Evolutionary conservation across 148 eudicot species (phyloP).

Genomic region (Camellia granthamiana): DNA sequence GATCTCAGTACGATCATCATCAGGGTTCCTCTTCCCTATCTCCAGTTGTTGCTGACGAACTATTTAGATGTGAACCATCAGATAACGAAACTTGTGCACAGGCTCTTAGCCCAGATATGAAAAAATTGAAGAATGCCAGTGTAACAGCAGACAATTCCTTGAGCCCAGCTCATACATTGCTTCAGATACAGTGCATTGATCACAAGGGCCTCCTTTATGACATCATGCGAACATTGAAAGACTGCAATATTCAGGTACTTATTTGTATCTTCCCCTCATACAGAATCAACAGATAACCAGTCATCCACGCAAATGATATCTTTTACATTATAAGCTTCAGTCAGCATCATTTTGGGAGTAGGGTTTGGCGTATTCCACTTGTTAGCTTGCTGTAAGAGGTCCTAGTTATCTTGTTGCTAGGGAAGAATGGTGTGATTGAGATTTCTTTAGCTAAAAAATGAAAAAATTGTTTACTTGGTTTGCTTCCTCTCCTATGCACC

Average conservation of each 20-base stretch:
- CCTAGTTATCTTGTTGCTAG: background rate
- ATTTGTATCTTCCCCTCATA: slow-evolving; percentile 14
- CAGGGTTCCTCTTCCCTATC: slow-evolving; percentile 57
- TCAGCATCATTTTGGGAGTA: background rate
- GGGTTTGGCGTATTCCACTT: background rate
- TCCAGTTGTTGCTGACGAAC: slow-evolving; percentile 59
- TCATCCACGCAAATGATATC: too few relatives aligned
- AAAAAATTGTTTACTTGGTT: background rate
- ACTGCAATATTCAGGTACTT: slow-evolving; percentile 58
- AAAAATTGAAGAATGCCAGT: slow-evolving; percentile 47
- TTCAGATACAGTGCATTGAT: slow-evolving; percentile 53
- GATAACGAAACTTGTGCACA: slow-evolving; percentile 25
- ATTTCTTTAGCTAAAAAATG: background rate
- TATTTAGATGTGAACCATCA: slow-evolving; percentile 48
- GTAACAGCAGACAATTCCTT: slow-evolving; percentile 64
- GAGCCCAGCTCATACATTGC: slow-evolving; percentile 31
- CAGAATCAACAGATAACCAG: too few relatives aligned
- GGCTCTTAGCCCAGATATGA: slow-evolving; percentile 67
- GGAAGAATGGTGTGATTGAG: background rate
- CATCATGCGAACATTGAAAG: slow-evolving; percentile 72
- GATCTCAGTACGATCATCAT: slow-evolving; percentile 48
- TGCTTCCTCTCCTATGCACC: background rate
- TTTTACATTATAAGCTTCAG: background rate
- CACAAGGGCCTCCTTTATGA: slow-evolving; percentile 88
- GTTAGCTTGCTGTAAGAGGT: background rate